Percentiles rank a stretch among this genome's conserved stretches.
Evolutionary conservation across 2,329 filamentous ascomycete species (phyloP).

Genomic region (Colletotrichum acutatum): DNA sequence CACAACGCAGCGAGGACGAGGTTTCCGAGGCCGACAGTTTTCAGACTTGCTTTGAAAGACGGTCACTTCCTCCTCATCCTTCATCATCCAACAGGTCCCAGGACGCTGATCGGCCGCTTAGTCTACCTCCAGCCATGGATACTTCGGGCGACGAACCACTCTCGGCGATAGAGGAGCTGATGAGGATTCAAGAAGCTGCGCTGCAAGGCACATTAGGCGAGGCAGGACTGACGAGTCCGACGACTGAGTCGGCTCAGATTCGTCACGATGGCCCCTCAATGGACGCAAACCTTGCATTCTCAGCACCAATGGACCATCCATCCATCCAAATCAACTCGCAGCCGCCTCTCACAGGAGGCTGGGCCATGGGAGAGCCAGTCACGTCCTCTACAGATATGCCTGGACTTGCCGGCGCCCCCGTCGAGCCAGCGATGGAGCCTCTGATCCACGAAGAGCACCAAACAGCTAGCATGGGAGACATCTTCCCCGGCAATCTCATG

Average conservation of each 20-base stretch:
- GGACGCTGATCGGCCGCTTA: background rate
- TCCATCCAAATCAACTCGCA: slow-evolving; percentile 32
- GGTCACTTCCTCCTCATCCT: background rate
- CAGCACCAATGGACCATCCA: slow-evolving; percentile 5
- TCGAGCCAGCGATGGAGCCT: background rate
- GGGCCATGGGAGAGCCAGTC: slow-evolving; percentile 7
- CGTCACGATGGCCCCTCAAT: background rate
- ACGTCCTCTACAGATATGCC: slow-evolving; percentile 28
- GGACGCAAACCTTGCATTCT: background rate
- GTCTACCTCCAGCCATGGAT: slow-evolving; percentile 10
- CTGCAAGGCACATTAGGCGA: slow-evolving; percentile 3
- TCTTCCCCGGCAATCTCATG: slow-evolving; percentile 37
- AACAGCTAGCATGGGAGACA: slow-evolving; percentile 33
- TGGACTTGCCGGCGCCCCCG: slow-evolving; percentile 6
- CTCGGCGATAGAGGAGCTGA: slow-evolving; percentile 29
- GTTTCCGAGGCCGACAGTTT: slow-evolving; percentile 11
- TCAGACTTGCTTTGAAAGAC: slow-evolving; percentile 12
- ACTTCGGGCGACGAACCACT: slow-evolving; percentile 21
- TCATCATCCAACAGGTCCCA: background rate
- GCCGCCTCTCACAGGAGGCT: slow-evolving; percentile 10
- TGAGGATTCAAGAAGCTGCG: slow-evolving; percentile 28
- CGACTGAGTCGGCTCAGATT: background rate
- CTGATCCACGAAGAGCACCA: background rate
- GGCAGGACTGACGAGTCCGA: slow-evolving; percentile 4
- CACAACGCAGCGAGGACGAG: background rate